phyloP scores from a whole-genome alignment of 208 protist species.

The Leishmania tarentolae region DNA sequence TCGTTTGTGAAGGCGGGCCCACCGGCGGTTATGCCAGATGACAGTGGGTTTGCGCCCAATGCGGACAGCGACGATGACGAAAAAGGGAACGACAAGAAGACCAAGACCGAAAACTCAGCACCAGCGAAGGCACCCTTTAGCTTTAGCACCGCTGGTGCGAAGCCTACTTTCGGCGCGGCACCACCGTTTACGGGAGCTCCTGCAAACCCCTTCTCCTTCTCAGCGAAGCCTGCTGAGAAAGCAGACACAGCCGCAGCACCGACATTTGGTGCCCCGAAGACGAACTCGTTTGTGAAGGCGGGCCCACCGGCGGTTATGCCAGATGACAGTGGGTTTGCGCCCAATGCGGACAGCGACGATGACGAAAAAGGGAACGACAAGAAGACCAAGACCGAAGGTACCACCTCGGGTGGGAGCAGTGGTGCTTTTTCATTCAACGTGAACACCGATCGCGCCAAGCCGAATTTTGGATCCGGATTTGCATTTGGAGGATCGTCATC shows the following conservation, averaged over 20 bases:
- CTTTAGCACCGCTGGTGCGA: slow-evolving; percentile 8
- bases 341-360: slow-evolving; percentile 63
- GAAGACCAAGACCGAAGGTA: slow-evolving; percentile 23
- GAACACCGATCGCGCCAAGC: not conserved
- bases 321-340: slow-evolving; percentile 75
- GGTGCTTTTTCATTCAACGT: not conserved
- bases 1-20: slow-evolving; percentile 61
- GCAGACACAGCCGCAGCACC: slow-evolving; percentile 4
- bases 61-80: slow-evolving; percentile 65
- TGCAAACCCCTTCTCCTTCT: slow-evolving; percentile 7
- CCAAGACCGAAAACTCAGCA: slow-evolving; percentile 19
- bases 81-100: slow-evolving; percentile 39
- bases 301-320: slow-evolving; percentile 61
- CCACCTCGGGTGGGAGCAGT: not conserved
- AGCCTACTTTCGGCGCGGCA: slow-evolving; percentile 30
- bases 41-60: slow-evolving; percentile 70
- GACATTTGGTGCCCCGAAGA: slow-evolving; percentile 1
- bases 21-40: slow-evolving; percentile 55
- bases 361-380: slow-evolving; percentile 41
- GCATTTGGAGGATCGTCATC: slow-evolving; percentile 3
- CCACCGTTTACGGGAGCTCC: slow-evolving; percentile 7
- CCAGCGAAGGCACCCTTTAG: slow-evolving; percentile 31
- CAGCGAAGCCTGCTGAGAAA: not conserved
- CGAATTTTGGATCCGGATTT: slow-evolving; percentile 22
- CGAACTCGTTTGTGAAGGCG: slow-evolving; percentile 48